Evolutionary conservation across 1,284 basidiomycete species (phyloP).

Genomic region (Puccinia polysora): DNA sequence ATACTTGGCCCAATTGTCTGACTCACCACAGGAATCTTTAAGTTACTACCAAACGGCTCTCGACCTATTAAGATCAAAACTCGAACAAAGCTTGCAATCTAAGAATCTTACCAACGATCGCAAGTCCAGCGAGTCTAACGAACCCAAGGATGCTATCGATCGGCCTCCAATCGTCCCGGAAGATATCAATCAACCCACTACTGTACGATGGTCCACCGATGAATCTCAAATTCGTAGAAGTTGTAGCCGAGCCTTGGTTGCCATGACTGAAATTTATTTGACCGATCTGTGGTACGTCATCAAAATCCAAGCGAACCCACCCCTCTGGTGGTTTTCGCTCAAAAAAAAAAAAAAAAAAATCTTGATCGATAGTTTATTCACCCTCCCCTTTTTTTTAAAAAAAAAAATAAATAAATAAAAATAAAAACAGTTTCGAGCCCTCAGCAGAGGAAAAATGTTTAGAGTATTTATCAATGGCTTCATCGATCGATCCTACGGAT

Average conservation of each 20-base stretch:
- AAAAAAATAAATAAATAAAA: conserved; percentile 67
- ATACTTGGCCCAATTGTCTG: conserved; percentile 80
- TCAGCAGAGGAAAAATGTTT: conserved; percentile 41
- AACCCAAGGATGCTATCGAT: conserved; percentile 57
- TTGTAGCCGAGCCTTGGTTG: conserved; percentile 75
- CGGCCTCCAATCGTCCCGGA: conserved; percentile 55
- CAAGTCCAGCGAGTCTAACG: conserved; percentile 25
- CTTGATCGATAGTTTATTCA: no score
- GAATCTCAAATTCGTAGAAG: conserved; percentile 63
- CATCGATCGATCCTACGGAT: conserved; percentile 4
- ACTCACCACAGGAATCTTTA: conserved; percentile 71
- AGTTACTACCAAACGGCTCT: conserved; percentile 75
- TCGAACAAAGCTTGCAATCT: conserved; percentile 54
- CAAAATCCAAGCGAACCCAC: no score
- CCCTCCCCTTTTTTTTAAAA: conserved; percentile 69
- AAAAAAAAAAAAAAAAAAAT: no score
- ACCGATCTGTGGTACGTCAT: conserved; percentile 76
- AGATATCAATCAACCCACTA: conserved; percentile 3
- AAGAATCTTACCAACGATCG: not conserved
- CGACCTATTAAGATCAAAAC: conserved; percentile 65
- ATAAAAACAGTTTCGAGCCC: conserved; percentile 33
- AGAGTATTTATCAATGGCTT: conserved; percentile 39
- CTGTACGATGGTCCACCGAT: conserved; percentile 24
- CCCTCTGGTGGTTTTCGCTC: no score
- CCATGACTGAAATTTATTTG: conserved; percentile 96